phyloP scores from a whole-genome alignment of 768 basidiomycete genomes.

The Tubosaeta sp. region DNA sequence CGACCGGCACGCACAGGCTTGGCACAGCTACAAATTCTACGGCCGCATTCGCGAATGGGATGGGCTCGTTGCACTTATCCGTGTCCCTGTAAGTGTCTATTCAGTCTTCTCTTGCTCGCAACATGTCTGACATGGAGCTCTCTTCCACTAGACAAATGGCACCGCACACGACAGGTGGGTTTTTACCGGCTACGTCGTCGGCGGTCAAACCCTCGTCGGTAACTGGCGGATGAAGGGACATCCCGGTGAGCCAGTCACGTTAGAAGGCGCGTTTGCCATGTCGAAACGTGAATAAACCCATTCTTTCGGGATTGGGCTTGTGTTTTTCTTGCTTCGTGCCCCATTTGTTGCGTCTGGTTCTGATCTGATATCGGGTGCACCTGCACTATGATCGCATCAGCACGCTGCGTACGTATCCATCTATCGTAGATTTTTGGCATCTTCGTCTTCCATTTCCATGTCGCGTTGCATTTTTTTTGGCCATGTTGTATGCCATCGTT shows the following conservation, averaged over 20 bases:
- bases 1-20: slow-evolving; percentile 41
- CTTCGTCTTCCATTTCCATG: neutral
- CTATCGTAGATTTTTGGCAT: neutral
- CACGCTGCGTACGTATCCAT: neutral
- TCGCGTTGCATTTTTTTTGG: neutral
- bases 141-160: slow-evolving; percentile 4
- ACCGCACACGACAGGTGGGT: slow-evolving; percentile 33
- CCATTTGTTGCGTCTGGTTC: neutral
- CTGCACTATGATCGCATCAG: neutral
- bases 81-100: slow-evolving; percentile 32
- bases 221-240: slow-evolving; percentile 53
- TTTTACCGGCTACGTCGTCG: slow-evolving; percentile 70
- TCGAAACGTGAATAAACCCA: slow-evolving; percentile 38
- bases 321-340: slow-evolving; percentile 2
- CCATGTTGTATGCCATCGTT: neutral
- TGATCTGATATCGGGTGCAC: neutral
- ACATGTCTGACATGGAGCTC: slow-evolving; percentile 4
- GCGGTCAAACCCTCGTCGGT: slow-evolving; percentile 62
- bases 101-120: neutral
- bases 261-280: slow-evolving; percentile 65
- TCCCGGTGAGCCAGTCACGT: slow-evolving; percentile 38
- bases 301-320: neutral
- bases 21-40: slow-evolving; percentile 44
- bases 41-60: slow-evolving; percentile 59
- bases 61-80: slow-evolving; percentile 51